Evolutionary conservation across 129 eudicot species (phyloP), one percentile per base, ranked within the genome.

Genomic region (Scalesia atractyloides): DNA sequence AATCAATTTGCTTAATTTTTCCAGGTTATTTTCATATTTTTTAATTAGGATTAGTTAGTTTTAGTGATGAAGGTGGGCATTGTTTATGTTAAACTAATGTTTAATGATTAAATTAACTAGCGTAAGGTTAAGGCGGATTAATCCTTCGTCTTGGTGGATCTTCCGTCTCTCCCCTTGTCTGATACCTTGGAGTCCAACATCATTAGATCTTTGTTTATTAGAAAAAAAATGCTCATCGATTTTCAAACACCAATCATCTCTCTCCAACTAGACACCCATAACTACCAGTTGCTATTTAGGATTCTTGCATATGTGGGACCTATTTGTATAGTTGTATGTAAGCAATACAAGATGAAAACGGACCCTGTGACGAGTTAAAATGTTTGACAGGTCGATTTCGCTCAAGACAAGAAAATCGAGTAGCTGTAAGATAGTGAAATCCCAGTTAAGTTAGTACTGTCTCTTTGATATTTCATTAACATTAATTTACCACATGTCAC

Each of bases 141-240:
- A 84, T 75, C 79, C 43, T 78, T 77, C 83, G 49, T 70, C 61
- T 64, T 69, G 72, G 56, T 70, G 67, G 68, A 44, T 51, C 73
- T 73, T 84, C 60, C 82, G 89, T 85, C 86, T 81, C 79, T 78
- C 82, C 17, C 66, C 61, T 78, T 81, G 89, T 85, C 86, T 81
- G 89, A 30, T 81, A 47, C 84, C 82, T 62, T 71, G 39, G 74
- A 74, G 63, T 47, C 81, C 81, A 74, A 84, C 82, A 78, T 81
- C 82, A 65, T 24, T 49, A 70, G 77, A 73, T 15, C 19, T 68
- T 75, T 66, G 53, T 54, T 66, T 70, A 70, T 62, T 13, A 46
- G 0, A 15, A 33, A 50, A 33, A 50, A 53, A 34, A 20, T n/a
- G 61, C 65, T 68, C 53, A 34, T 83, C 16, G 81, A 83, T 63